Evolutionary conservation across 176 grass and related monocot genomes (phyloP).

Genomic region (Carex kokanica): DNA sequence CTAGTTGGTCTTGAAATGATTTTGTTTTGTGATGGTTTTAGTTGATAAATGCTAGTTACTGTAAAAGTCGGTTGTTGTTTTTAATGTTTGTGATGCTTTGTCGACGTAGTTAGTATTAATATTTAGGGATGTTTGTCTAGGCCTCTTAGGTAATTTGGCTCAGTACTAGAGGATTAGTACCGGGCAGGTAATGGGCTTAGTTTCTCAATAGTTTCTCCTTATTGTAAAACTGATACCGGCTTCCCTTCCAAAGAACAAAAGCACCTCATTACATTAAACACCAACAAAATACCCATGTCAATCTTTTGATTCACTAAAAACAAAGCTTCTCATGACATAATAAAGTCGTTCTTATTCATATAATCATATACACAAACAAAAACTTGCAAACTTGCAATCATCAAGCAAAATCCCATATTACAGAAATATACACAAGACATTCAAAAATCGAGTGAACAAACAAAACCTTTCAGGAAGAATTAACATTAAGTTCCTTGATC

Average conservation of each 20-base stretch:
- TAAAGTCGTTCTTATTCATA: not conserved
- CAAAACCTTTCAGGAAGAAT: not conserved
- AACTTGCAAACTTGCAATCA: not conserved
- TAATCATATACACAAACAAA: not conserved
- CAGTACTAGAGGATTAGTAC: not conserved
- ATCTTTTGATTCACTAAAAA: not conserved
- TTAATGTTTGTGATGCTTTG: not conserved
- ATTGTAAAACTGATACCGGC: no score
- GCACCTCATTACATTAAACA: not conserved
- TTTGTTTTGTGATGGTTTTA: not conserved
- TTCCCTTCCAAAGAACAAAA: not conserved
- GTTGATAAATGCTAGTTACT: not conserved
- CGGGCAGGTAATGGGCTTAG: not conserved
- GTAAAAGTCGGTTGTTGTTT: not conserved
- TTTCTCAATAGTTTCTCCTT: not conserved
- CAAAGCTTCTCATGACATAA: not conserved
- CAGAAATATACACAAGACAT: constrained; percentile 2
- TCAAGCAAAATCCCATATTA: not conserved
- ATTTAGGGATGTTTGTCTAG: not conserved
- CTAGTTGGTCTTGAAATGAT: not conserved
- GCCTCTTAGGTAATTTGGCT: not conserved
- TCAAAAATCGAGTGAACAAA: not conserved
- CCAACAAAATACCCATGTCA: not conserved
- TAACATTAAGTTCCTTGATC: constrained; percentile 47
- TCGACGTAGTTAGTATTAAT: not conserved